Base-by-base conservation (phyloP, 257 asterid genomes). In the Voacanga thouarsii region DNA sequence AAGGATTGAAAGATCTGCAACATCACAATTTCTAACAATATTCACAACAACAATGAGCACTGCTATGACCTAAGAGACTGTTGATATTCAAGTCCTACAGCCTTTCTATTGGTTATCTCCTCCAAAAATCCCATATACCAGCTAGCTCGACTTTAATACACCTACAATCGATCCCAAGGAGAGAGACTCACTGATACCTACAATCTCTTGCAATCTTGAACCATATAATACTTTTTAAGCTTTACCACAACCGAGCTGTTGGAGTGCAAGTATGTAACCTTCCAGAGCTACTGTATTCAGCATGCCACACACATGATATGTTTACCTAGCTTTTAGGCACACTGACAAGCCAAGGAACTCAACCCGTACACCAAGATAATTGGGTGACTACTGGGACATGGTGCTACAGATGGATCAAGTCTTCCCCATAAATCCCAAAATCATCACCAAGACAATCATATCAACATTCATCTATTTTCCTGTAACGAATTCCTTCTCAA, bases 401-500 rank as follows among this genome's bases (percentile, higher is more conserved):
- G 12, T 16, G 56, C 72, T 63, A 6, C 57, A 0, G 50, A 75
- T n/a, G 7, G 16, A 24, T 5, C 26, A 9, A 37, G 41, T 57
- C 78, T 41, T 39, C 69, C 55, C 47, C 0, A 43, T 23, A 50
- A n/a, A n/a, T 7, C 60, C 41, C 3, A 61, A 47, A 45, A 71
- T 26, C 74, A 41, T 26, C 30, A 23, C 74, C 68, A 49, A 69
- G 51, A 41, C 8, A 39, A 28, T 21, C 70, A 18, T 28, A 44
- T 61, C 39, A 50, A 15, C 39, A 21, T 70, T 57, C 65, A 61
- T 47, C 74, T 75, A 80, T 72, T 75, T 77, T 68, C 87, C 89
- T 0, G 97, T 89, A 61, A 92, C 91, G 74, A 88, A 96, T 87
- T 96, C 98, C 85, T 96, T 93, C 87, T 96, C 98, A 75, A 96